Evolutionary conservation across 1,284 basidiomycete species (phyloP).

Genomic region (Puccinia polysora): DNA sequence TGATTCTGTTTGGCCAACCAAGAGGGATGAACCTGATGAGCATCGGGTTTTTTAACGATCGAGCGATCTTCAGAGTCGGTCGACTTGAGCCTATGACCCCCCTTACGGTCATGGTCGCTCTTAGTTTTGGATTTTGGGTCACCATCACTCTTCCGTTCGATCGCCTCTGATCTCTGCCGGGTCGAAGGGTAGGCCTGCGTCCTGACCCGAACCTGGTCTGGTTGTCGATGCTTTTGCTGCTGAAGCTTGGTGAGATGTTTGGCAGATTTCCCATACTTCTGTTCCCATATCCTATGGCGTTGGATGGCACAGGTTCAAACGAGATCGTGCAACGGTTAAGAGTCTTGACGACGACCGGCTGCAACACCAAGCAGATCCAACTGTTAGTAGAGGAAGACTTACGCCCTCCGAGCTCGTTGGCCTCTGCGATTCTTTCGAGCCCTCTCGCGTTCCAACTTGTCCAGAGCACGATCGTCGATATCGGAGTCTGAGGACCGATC

Average conservation of each 20-base stretch:
- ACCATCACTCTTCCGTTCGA: background rate
- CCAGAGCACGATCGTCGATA: slow-evolving; percentile 55
- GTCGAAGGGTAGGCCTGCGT: background rate
- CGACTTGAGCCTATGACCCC: background rate
- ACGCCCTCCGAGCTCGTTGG: slow-evolving; percentile 84
- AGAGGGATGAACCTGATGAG: slow-evolving; percentile 68
- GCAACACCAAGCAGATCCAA: slow-evolving; percentile 6
- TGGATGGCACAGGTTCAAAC: background rate
- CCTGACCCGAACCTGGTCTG: background rate
- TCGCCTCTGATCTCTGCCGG: background rate
- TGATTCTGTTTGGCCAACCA: slow-evolving; percentile 83
- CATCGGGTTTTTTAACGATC: slow-evolving; percentile 52
- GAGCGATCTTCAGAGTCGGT: slow-evolving; percentile 25
- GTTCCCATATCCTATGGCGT: slow-evolving; percentile 80
- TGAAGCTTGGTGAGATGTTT: slow-evolving; percentile 65
- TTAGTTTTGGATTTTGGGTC: background rate
- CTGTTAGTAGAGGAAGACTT: slow-evolving; percentile 55
- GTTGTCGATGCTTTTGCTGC: background rate
- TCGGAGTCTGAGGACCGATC: slow-evolving; percentile 60
- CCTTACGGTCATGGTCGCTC: background rate
- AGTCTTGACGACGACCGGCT: background rate
- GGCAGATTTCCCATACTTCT: slow-evolving; percentile 83
- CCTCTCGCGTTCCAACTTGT: slow-evolving; percentile 46
- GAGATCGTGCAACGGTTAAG: background rate
- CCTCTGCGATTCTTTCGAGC: slow-evolving; percentile 81